phyloP scores from a whole-genome alignment of 768 basidiomycete genomes.

The Mycena crocata region DNA sequence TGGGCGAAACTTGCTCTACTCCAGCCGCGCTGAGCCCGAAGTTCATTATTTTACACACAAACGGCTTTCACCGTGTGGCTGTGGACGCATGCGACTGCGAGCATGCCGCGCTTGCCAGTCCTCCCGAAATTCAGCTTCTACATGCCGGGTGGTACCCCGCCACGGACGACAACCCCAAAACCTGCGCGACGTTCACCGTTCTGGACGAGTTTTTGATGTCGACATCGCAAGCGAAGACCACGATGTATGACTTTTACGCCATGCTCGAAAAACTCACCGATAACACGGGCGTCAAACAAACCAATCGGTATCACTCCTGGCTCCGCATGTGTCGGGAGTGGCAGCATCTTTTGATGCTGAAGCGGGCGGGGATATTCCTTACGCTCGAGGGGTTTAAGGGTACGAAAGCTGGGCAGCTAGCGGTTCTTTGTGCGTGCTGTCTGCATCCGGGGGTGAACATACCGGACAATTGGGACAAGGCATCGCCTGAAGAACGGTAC shows the following conservation, averaged over 20 bases:
- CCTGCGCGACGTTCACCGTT: background rate
- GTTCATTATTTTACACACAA: background rate
- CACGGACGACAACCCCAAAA: slow-evolving; percentile 1
- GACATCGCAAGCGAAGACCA: background rate
- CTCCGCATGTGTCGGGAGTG: slow-evolving; percentile 31
- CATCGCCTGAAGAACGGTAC: slow-evolving; percentile 28
- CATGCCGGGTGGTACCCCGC: slow-evolving; percentile 2
- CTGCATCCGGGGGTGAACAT: slow-evolving; percentile 47
- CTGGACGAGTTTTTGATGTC: background rate
- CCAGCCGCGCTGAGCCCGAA: background rate
- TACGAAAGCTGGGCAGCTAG: slow-evolving; percentile 41
- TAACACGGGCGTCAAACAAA: slow-evolving; percentile 2
- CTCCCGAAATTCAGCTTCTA: slow-evolving; percentile 1
- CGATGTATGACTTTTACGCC: slow-evolving; percentile 17
- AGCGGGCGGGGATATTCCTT: slow-evolving; percentile 38
- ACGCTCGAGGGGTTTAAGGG: slow-evolving; percentile 34
- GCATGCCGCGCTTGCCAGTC: background rate
- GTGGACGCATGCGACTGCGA: background rate
- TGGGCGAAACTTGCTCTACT: background rate
- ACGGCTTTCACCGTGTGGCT: background rate
- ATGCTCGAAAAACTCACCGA: background rate
- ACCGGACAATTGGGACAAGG: slow-evolving; percentile 37
- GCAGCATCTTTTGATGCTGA: slow-evolving; percentile 40
- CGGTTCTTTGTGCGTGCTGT: slow-evolving; percentile 48
- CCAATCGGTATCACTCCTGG: slow-evolving; percentile 28